Evolutionary conservation across 2,329 filamentous ascomycete species (phyloP), one percentile per base, ranked within the genome.

Genomic region (Epichloe baconii): DNA sequence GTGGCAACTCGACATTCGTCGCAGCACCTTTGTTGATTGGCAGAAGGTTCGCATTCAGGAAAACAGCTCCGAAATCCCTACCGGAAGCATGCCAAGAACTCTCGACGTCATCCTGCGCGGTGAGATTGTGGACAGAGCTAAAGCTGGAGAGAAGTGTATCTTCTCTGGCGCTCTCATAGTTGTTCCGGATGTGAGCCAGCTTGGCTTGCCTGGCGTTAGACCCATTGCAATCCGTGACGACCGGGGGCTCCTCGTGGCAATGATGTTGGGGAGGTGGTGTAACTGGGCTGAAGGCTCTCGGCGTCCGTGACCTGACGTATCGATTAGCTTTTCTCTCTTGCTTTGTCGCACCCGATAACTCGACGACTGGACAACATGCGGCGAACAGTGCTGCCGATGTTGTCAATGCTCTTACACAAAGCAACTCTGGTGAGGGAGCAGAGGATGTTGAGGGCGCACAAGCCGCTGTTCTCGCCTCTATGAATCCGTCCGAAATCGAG

Each of bases 21-120:
- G 95, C 67, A 96, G 90, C 67, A 97, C 90, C 0, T 98, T 98
- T 65, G 86, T 98, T 55, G 93, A 98, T 70, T 98, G 93, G 93
- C 93, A 98, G 66, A 97, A 97, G 67, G 89, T 97, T 23, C 86
- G 94, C 56, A 88, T 97, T 55, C 93, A 98, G 69, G 93, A 98
- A 68, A 98, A 97, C 71, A 95, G 89, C 58, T 91, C 91, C 4
- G 93, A 98, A 66, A 98, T 98, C 38, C 93, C 93, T 0, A 98
- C 93, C 0, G 93, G 93, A 50, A 96, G 90, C 70, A 98, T 98
- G 93, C 93, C 93, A 23, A 80, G 93, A 53, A 98, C 93, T 3
- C 93, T 98, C 80, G 93, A 98, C 62, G 86, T 98, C 42, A 96
- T 98, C 58, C 70, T 98, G 36, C 84, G 93, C 54, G 93, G 93